These are phyloP conservation scores for Mycena floridula DNA, from an alignment of 768 basidiomycete genomes.

Conservation along the genomic window DNA sequence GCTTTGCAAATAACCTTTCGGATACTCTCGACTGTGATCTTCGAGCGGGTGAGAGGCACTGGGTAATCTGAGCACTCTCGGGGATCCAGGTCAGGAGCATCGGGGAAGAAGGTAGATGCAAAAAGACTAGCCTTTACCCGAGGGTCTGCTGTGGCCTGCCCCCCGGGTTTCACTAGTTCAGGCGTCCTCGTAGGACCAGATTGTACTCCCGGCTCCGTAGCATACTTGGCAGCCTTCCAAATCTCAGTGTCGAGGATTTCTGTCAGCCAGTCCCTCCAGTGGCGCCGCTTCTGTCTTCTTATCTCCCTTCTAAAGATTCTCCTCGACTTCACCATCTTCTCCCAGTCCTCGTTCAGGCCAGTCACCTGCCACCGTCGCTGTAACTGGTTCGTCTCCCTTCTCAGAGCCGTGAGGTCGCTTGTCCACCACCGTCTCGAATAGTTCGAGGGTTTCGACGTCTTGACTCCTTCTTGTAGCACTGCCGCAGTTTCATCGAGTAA, in stretches of 20 bases:
- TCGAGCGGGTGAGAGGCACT: not conserved
- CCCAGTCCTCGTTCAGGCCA: not conserved
- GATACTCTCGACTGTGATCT: too few species aligned
- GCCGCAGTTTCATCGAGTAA: not conserved
- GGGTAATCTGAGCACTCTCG: not conserved
- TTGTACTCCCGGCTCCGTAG: not conserved
- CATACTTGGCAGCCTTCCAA: not conserved
- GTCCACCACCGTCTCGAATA: not conserved
- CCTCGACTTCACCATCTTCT: not conserved
- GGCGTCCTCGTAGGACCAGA: not conserved
- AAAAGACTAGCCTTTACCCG: not conserved
- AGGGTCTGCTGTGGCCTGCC: not conserved
- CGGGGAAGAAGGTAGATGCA: not conserved
- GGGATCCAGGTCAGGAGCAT: not conserved
- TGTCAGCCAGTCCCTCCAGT: not conserved
- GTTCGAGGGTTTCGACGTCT: not conserved
- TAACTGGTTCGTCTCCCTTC: not conserved
- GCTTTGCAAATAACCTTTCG: conserved; percentile 2
- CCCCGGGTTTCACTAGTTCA: not conserved
- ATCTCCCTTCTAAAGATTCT: too few species aligned
- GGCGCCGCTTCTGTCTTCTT: not conserved
- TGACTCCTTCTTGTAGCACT: not conserved
- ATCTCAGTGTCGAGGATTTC: not conserved
- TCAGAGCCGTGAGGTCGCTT: not conserved
- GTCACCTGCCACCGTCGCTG: not conserved